Evolutionary conservation across 106 monocot species (phyloP).

Genomic region (Dendrobium officinale): DNA sequence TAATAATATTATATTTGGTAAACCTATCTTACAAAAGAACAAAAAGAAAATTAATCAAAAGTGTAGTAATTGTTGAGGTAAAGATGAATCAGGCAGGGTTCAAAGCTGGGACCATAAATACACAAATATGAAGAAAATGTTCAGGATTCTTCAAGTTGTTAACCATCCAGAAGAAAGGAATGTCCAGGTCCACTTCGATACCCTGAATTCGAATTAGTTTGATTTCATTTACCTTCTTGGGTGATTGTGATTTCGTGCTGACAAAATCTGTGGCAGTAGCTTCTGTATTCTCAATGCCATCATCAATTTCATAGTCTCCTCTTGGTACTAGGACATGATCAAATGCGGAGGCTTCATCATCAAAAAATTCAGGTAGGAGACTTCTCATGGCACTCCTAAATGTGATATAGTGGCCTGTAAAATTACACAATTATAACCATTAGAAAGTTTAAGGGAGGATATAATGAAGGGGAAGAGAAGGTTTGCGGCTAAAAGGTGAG

Average conservation of each 20-base stretch:
- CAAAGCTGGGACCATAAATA: constrained; percentile 27
- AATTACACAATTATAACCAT: background rate
- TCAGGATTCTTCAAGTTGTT: constrained; percentile 87
- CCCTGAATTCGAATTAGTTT: constrained; percentile 82
- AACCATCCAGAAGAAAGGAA: constrained; percentile 78
- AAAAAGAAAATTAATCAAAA: too few relatives aligned
- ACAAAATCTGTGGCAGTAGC: background rate
- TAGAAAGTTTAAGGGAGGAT: background rate
- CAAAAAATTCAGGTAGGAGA: constrained; percentile 57
- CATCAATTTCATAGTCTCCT: constrained; percentile 4
- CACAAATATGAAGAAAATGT: constrained; percentile 71
- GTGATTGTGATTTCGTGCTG: background rate
- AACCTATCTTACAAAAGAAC: too few relatives aligned
- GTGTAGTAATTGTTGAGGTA: too few relatives aligned
- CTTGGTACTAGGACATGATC: constrained; percentile 1
- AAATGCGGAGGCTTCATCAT: background rate
- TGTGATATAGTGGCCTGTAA: constrained; percentile 36
- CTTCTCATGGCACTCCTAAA: constrained; percentile 43
- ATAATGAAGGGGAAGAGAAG: background rate
- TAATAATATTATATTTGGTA: too few relatives aligned
- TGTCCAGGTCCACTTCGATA: constrained; percentile 51
- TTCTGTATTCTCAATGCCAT: constrained; percentile 13
- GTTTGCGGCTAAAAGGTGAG: background rate
- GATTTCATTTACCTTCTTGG: constrained; percentile 21
- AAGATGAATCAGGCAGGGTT: background rate